Percentiles rank a stretch among this genome's conserved stretches.
Conservation (phyloP, 345 rosid species). For the Geranium rotundifolium region DNA sequence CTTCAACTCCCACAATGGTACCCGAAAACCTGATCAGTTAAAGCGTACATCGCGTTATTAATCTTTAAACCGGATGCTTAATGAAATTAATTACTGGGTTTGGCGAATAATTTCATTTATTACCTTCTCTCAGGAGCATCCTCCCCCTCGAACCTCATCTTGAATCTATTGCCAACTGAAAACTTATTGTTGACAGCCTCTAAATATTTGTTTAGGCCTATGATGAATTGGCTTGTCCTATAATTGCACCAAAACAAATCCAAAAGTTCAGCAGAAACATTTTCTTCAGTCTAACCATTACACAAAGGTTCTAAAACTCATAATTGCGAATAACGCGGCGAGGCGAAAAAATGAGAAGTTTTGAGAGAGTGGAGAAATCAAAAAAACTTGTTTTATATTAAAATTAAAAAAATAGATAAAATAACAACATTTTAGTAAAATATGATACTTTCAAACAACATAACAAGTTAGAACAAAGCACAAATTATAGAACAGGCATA, state of each 20-base stretch:
- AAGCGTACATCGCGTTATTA: not conserved
- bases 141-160: constrained; percentile 89
- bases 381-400: too few relatives aligned
- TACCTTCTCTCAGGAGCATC: constrained; percentile 92
- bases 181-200: constrained; percentile 52
- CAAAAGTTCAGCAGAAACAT: constrained; percentile 1
- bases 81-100: not conserved
- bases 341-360: too few relatives aligned
- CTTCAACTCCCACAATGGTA: constrained; percentile 72
- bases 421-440: too few relatives aligned
- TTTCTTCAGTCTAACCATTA: too few relatives aligned
- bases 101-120: not conserved
- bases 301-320: too few relatives aligned
- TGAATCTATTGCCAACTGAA: constrained; percentile 71
- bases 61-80: not conserved
- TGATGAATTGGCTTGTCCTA: constrained; percentile 90
- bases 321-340: too few relatives aligned
- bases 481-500: too few relatives aligned
- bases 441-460: too few relatives aligned
- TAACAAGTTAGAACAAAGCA: too few relatives aligned
- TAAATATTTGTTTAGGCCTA: constrained; percentile 63
- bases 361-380: too few relatives aligned
- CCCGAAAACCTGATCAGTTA: constrained; percentile 61
- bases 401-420: too few relatives aligned
- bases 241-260: constrained; percentile 2